Conservation (phyloP, 2,329 filamentous ascomycete genomes). For the Emydomyces testavorans region DNA sequence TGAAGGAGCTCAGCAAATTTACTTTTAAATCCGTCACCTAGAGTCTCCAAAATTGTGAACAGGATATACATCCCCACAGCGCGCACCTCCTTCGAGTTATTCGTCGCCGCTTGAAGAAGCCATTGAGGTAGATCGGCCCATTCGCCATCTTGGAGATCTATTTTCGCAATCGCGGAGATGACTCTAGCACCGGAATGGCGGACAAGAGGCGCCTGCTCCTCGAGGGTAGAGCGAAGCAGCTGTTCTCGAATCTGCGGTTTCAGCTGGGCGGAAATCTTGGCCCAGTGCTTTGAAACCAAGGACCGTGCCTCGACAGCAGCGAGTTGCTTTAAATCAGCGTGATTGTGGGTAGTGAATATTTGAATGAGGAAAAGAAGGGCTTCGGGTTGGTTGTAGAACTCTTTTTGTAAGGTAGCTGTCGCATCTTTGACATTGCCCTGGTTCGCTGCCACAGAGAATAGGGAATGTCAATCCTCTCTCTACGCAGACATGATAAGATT, state of each 20-base stretch:
- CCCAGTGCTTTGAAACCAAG: constrained; percentile 78
- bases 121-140: constrained; percentile 71
- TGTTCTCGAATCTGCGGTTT: constrained; percentile 71
- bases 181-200: constrained; percentile 81
- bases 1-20: constrained; percentile 68
- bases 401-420: constrained; percentile 80
- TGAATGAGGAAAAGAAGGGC: constrained; percentile 79
- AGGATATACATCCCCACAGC: constrained; percentile 90
- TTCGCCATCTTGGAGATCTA: constrained; percentile 77
- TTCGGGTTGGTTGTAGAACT: constrained; percentile 78
- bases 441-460: constrained; percentile 50
- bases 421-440: constrained; percentile 82
- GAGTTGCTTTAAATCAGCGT: constrained; percentile 66
- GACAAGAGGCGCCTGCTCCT: constrained; percentile 63
- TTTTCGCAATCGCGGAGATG: constrained; percentile 71
- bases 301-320: constrained; percentile 82
- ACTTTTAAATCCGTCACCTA: constrained; percentile 72
- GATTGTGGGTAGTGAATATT: constrained; percentile 67
- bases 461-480: background rate
- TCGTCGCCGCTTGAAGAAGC: constrained; percentile 68
- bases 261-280: constrained; percentile 57
- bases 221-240: constrained; percentile 70
- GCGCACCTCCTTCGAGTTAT: constrained; percentile 62
- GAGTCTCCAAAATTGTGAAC: constrained; percentile 78
- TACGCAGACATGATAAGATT: background rate